Evolutionary conservation across 1,284 basidiomycete genomes (phyloP), one percentile per base, ranked within the genome.

Genomic region (Golubevia pallescens): DNA sequence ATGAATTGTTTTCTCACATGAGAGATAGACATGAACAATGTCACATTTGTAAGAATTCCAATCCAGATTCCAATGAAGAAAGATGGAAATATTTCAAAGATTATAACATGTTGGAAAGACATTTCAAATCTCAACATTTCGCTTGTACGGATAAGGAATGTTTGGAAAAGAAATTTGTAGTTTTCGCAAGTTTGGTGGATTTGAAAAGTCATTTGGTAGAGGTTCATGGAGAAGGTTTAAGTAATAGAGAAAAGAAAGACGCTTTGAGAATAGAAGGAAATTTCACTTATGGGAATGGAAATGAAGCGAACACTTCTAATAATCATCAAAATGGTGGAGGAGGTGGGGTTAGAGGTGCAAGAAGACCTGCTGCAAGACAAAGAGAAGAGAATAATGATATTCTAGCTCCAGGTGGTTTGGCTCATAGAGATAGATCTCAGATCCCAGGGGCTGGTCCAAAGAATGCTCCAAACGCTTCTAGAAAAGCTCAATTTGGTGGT

Each of bases 1-100:
- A 85, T 63, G 81, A 85, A 66, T 73, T 85, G 13, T 85, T 74
- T 60, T 68, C 74, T 10, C 83, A 85, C 66, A 82, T 85, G 81
- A 69, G 83, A 53, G 80, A 85, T 63, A 54, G 60, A 1, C 83
- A 85, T 67, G 81, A 84, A 62, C 83, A 85, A 70, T 85, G 83
- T 63, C 75, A 78, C 58, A 83, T 85, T 55, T 85, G 83, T 74
- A 81, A 34, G 16, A 14, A 4, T 4, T 10, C 5, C 3, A 24
- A 20, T 19, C n/a, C 57, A 21, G 57, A 19, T n/a, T 42, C 23
- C 4, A 80, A 78, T 38, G 75, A 75, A 14, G 81, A 80, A 58
- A 61, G 79, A 23, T 81, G 72, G 72, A 73, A 70, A 38, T 84
- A 81, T 62, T 84, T 75, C 66, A 28, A 66, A 1, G 78, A 85